Conservation (phyloP, 805 yeast species). For the Hanseniaspora guilliermondii region DNA sequence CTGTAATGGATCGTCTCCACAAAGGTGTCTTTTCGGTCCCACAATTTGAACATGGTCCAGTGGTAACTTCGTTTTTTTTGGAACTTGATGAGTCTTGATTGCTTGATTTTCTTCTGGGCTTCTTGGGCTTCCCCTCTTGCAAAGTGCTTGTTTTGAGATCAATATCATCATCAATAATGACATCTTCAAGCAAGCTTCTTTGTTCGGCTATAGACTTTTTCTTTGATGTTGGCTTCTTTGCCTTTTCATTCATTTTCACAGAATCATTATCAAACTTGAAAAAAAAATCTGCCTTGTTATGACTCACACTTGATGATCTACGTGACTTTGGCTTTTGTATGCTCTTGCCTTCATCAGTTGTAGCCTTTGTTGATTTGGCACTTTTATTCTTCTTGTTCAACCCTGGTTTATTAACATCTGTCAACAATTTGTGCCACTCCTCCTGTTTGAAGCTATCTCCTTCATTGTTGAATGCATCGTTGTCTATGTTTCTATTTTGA, state of each 20-base stretch:
- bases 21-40: conserved; percentile 81
- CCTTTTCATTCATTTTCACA: too few species aligned
- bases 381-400: not conserved
- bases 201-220: not conserved
- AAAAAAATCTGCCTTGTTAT: not conserved
- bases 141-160: too few species aligned
- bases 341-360: not conserved
- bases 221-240: not conserved
- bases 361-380: not conserved
- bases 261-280: not conserved
- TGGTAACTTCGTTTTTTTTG: not conserved
- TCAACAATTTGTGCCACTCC: not conserved
- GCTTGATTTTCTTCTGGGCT: not conserved
- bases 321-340: conserved; percentile 11
- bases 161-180: not conserved
- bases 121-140: not conserved
- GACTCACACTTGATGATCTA: conserved; percentile 7
- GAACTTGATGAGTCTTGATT: not conserved
- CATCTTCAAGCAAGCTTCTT: not conserved
- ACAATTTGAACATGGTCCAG: conserved; percentile 61
- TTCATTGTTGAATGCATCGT: not conserved
- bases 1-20: conserved; percentile 85
- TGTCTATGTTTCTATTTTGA: not conserved
- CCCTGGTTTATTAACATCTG: not conserved
- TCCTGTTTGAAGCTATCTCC: not conserved